These are phyloP conservation scores for Zygnema circumcarinatum DNA, from an alignment of 139 green algal genomes.

Conservation along the genomic window DNA sequence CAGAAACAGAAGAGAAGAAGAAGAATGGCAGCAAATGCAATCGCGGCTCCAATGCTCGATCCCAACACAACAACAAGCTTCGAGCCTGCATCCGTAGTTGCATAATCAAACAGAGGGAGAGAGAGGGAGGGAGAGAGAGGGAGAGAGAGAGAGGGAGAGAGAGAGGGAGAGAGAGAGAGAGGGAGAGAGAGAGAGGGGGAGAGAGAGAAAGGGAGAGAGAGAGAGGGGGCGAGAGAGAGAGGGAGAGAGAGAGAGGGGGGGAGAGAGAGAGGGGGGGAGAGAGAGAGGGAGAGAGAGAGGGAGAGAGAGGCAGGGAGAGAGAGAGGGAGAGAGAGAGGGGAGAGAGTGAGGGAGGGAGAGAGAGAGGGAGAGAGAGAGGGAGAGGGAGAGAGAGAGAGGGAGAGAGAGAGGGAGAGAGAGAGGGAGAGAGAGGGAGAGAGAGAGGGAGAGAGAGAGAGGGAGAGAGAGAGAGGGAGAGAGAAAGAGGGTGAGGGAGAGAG, in stretches of 20 bases:
- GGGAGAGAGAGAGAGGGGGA: not conserved
- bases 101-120: not conserved
- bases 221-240: no score
- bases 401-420: not conserved
- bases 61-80: no score
- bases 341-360: not conserved
- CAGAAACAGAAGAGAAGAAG: no score
- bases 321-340: no score
- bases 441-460: not conserved
- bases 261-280: no score
- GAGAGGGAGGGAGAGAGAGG: not conserved
- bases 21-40: no score
- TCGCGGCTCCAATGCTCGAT: no score
- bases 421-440: not conserved
- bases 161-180: not conserved
- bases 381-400: not conserved
- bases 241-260: no score
- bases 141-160: not conserved
- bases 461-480: not conserved
- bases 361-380: not conserved
- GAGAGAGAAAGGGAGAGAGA: not conserved
- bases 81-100: no score
- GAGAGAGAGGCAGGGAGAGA: no score
- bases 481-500: not conserved
- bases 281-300: no score